Evolutionary conservation across 2,329 filamentous ascomycete species (phyloP).

Genomic region (Trichoderma sp.): DNA sequence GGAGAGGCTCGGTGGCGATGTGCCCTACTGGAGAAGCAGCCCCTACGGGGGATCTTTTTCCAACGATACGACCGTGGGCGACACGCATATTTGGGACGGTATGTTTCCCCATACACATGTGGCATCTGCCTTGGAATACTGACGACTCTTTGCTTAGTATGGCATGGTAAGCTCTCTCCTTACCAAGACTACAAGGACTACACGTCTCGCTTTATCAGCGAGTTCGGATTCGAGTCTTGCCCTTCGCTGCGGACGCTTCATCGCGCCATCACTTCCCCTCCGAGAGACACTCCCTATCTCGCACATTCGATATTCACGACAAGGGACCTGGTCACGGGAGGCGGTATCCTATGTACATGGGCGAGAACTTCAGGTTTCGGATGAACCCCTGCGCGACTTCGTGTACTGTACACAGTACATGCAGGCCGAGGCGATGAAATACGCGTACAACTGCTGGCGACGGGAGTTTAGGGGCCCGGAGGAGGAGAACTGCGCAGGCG

Average conservation of each 20-base stretch:
- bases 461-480: neutral
- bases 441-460: neutral
- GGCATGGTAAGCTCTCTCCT: neutral
- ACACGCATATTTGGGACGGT: neutral
- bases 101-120: neutral
- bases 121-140: neutral
- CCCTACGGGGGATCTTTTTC: neutral
- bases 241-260: neutral
- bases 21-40: constrained; percentile 50
- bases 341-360: neutral
- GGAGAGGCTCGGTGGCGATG: constrained; percentile 58
- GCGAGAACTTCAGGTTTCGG: neutral
- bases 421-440: neutral
- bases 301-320: neutral
- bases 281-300: neutral
- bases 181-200: neutral
- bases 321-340: neutral
- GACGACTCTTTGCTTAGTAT: neutral
- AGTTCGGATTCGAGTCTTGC: neutral
- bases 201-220: neutral
- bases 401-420: neutral
- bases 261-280: neutral
- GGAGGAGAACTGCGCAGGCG: neutral
- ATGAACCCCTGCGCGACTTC: neutral
- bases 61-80: neutral